Base-by-base conservation (phyloP, 2,329 filamentous ascomycete genomes). In the Fusarium sterilihyphosum region DNA sequence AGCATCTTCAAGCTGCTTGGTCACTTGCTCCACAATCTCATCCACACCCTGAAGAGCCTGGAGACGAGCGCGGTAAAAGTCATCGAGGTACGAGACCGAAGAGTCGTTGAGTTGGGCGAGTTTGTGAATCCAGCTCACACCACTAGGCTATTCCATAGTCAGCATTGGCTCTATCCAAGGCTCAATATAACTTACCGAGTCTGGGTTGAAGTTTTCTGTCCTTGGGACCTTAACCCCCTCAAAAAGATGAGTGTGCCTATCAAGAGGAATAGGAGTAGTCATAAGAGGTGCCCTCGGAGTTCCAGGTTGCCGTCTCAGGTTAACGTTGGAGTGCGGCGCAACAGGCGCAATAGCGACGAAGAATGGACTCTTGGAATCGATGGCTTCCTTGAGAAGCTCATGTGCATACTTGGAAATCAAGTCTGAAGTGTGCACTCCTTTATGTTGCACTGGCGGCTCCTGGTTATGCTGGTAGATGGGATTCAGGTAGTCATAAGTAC, bases 331-430 rank as follows among this genome's bases (percentile, higher is more conserved):
- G 75, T 94, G 92, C 2, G 92, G 92, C 0, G 89, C 92, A 11
- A 92, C 86, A 0, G 92, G 92, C 0, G 92, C 89, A 14, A 93
- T 85, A 0, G 86, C 87, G 8, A 94, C 79, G 78, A 94, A 94
- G 81, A 93, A 94, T 0, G 92, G 92, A 22, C 86, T 84, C 0
- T 85, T 81, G 0, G 84, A 82, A 0, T 82, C 79, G 6, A 91
- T 83, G 0, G 89, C 92, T 58, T 92, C 88, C 6, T 90, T 86
- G 0, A 94, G 81, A 50, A 93, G 89, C 0, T 86, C 89, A 12
- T 88, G 83, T 0, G 91, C 88, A 70, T 91, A 90, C 8, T 87
- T 78, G 0, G 88, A 86, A 20, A 93, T 84, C 12, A 94, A 82
- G 74, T 93, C 92, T 6, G 86, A 85, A 47, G 83, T 81, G 73